A percentile compares a stretch with the other conserved stretches of the same genome.
Evolutionary conservation across 2,329 filamentous ascomycete species (phyloP).

Genomic region (Stylonectria norvegica): DNA sequence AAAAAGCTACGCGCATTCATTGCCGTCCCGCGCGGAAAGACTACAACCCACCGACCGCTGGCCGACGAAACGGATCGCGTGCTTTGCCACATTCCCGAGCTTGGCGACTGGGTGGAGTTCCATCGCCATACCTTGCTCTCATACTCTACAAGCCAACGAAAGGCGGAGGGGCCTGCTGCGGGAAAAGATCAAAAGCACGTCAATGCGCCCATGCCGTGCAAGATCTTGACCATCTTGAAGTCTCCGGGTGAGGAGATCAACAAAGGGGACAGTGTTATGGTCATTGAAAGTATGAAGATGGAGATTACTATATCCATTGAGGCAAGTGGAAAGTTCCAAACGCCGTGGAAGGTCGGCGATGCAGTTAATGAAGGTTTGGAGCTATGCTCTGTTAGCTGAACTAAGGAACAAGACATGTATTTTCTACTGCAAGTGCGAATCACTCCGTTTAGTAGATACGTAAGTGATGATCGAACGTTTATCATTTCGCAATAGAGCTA

Average conservation of each 20-base stretch:
- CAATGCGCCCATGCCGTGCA: slow-evolving; percentile 26
- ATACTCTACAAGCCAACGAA: slow-evolving; percentile 11
- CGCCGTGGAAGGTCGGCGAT: slow-evolving; percentile 12
- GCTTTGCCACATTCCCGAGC: slow-evolving; percentile 11
- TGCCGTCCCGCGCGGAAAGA: not conserved
- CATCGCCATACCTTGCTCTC: slow-evolving; percentile 25
- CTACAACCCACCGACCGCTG: not conserved
- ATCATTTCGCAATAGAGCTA: too few relatives aligned
- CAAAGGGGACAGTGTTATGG: slow-evolving; percentile 19
- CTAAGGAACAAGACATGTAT: slow-evolving; percentile 3
- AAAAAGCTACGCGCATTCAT: not conserved
- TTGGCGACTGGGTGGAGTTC: slow-evolving; percentile 9
- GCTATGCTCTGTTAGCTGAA: slow-evolving; percentile 21
- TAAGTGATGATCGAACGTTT: too few relatives aligned
- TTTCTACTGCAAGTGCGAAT: too few relatives aligned
- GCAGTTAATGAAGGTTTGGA: slow-evolving; percentile 12
- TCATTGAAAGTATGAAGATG: slow-evolving; percentile 29
- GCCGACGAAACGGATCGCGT: slow-evolving; percentile 3
- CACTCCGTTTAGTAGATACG: too few relatives aligned
- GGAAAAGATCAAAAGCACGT: slow-evolving; percentile 6
- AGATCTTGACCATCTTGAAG: slow-evolving; percentile 18
- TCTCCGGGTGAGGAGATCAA: slow-evolving; percentile 15
- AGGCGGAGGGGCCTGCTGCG: not conserved
- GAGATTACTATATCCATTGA: slow-evolving; percentile 18
- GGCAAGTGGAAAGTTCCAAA: slow-evolving; percentile 10